These are phyloP conservation scores for Cadophora malorum DNA, from an alignment of 2,329 filamentous ascomycete species.

Conservation along the genomic window DNA sequence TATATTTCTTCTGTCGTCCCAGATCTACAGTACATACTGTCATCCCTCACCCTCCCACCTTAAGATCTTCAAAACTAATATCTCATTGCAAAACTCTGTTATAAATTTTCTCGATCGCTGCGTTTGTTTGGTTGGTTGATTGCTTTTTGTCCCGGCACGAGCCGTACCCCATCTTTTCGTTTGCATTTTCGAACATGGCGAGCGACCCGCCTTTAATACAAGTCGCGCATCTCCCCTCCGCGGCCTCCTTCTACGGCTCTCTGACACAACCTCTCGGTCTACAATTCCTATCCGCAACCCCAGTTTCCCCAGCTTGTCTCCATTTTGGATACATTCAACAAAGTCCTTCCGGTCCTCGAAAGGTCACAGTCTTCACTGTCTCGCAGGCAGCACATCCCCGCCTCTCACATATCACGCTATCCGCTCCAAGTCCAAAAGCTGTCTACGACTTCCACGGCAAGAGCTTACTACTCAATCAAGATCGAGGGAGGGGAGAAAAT, in stretches of 20 bases:
- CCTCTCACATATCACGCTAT: constrained; percentile 59
- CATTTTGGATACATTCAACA: constrained; percentile 51
- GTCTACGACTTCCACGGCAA: constrained; percentile 74
- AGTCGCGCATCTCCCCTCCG: constrained; percentile 79
- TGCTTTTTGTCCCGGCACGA: constrained; percentile 9
- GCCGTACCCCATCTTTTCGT: constrained; percentile 4
- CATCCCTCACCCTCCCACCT: neutral
- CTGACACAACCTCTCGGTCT: constrained; percentile 81
- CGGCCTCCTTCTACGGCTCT: constrained; percentile 83
- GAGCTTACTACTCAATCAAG: constrained; percentile 43
- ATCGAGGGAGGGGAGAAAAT: constrained; percentile 15
- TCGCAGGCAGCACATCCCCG: constrained; percentile 51
- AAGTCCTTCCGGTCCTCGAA: constrained; percentile 22
- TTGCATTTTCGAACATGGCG: constrained; percentile 18
- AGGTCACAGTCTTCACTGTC: constrained; percentile 49
- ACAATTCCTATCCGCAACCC: constrained; percentile 47
- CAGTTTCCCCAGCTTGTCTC: constrained; percentile 36
- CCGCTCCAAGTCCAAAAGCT: constrained; percentile 67
- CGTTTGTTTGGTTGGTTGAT: neutral
- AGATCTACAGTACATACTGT: neutral
- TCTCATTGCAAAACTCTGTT: constrained; percentile 3
- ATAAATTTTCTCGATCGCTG: neutral
- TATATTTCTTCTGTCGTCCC: constrained; percentile 1
- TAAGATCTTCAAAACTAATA: neutral
- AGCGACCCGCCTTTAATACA: constrained; percentile 54